Base-by-base conservation (phyloP, 2,329 filamentous ascomycete genomes). In the Aspergillus sp. region DNA sequence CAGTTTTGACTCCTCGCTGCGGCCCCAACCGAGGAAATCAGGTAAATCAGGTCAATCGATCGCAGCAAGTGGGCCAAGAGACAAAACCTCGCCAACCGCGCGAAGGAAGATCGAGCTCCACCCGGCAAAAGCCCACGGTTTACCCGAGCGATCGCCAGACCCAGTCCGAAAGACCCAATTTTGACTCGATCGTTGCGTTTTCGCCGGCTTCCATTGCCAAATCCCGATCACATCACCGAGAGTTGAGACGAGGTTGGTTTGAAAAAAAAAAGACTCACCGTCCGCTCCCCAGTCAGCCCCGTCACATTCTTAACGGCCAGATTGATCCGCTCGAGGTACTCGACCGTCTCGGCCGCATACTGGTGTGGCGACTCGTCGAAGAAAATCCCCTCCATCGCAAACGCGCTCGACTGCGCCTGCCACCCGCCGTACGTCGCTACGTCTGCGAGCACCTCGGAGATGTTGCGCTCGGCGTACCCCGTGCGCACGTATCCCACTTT, bases 401-500 rank as follows among this genome's bases (percentile, higher is more conserved):
- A 73, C 43, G 69, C 66, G 2, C 69, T 50, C 11, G 63, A 61
- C 13, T 67, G 66, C 0, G 68, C 64, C 4, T 66, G 31, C 77
- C 79, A 81, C n/a, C 65, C 64, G 1, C 76, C 72, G 63, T 80
- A 82, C 8, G 60, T 70, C 23, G 66, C 69, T 34, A 81, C 69
- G 17, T 81, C 75, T 3, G 67, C 61, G 25, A 74, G 62, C 17
- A 82, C 74, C 3, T 68, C 68, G 3, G 68, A 54, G n/a, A 74
- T 61, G 51, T 72, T 64, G 19, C 75, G 65, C 1, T 63, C 64
- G 2, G 70, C 76, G 59, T 79, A 78, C 5, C 61, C 59, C 1
- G 77, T 80, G 5, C 72, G 72, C 13, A 81, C 75, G 59, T 82
- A 82, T 13, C 80, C 79, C n/a, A 81, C 64, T 2, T 75, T 71